These are phyloP conservation scores for Suhomyces vadensis DNA, from an alignment of 805 yeast species.

Conservation along the genomic window DNA sequence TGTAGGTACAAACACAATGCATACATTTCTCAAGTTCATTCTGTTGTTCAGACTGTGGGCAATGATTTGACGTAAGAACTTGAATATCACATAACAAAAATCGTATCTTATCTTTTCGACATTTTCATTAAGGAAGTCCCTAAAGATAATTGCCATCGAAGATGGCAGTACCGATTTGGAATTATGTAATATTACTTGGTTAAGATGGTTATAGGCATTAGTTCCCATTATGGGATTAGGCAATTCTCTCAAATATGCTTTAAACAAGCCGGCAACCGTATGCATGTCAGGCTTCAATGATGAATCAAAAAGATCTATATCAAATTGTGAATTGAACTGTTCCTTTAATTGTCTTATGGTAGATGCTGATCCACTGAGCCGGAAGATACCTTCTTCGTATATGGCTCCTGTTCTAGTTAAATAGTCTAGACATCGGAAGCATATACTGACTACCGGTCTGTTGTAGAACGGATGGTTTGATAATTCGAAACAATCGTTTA, in stretches of 20 bases:
- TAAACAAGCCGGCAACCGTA: constrained; percentile 82
- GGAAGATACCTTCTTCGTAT: constrained; percentile 87
- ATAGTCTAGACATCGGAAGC: constrained; percentile 71
- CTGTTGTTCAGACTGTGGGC: constrained; percentile 64
- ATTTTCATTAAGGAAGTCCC: constrained; percentile 36
- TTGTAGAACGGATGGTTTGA: constrained; percentile 51
- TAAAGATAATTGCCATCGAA: constrained; percentile 27
- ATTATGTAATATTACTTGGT: constrained; percentile 20
- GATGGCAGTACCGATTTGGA: constrained; percentile 17
- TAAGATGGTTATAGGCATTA: constrained; percentile 36
- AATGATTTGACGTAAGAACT: constrained; percentile 64
- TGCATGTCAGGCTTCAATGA: constrained; percentile 66
- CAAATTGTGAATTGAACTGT: constrained; percentile 64
- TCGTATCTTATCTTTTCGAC: constrained; percentile 60
- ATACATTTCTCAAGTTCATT: constrained; percentile 78
- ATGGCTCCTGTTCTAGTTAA: constrained; percentile 66
- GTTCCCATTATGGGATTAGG: constrained; percentile 69
- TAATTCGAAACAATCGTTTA: constrained; percentile 51
- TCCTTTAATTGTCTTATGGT: constrained; percentile 69
- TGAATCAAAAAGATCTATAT: constrained; percentile 60
- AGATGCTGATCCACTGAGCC: constrained; percentile 86
- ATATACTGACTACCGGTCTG: constrained; percentile 67
- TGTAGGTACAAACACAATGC: constrained; percentile 83
- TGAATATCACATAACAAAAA: constrained; percentile 64
- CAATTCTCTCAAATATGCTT: constrained; percentile 76